Evolutionary conservation across 148 eudicot genomes (phyloP).

Genomic region (Dysphania ambrosioides): DNA sequence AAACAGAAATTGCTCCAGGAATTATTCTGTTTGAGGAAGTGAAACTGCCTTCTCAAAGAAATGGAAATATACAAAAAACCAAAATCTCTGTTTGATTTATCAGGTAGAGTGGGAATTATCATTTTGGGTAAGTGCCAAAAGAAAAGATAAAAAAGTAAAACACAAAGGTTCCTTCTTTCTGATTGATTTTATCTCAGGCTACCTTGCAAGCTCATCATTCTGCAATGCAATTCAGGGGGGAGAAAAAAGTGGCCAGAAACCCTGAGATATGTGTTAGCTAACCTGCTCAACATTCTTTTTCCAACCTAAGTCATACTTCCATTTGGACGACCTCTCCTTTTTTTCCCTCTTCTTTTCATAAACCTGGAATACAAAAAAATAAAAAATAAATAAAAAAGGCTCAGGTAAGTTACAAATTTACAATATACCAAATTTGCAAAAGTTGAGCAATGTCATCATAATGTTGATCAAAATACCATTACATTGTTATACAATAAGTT

Average conservation of each 20-base stretch:
- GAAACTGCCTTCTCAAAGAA: background rate
- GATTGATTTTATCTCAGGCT: too few relatives aligned
- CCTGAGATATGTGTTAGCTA: background rate
- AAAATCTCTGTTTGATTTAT: background rate
- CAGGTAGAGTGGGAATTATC: background rate
- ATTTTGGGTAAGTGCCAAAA: background rate
- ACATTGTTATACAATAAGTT: background rate
- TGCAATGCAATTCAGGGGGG: background rate
- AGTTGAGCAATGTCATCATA: background rate
- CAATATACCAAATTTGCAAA: background rate
- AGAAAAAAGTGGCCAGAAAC: too few relatives aligned
- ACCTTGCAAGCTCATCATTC: too few relatives aligned
- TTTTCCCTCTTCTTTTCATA: constrained; percentile 84
- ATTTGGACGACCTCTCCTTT: constrained; percentile 57
- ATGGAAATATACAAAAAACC: background rate
- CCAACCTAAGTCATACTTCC: constrained; percentile 92
- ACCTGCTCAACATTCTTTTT: constrained; percentile 83
- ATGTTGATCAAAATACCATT: background rate
- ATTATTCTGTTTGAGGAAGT: background rate
- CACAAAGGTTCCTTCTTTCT: background rate
- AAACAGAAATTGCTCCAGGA: background rate
- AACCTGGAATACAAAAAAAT: constrained; percentile 53
- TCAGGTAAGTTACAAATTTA: background rate
- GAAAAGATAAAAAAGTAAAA: background rate
- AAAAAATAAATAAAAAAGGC: too few relatives aligned